Percentiles rank a stretch among this genome's conserved stretches.
Conservation (phyloP, 2,329 filamentous ascomycete genomes). For the Pseudogymnoascus pannorum region DNA sequence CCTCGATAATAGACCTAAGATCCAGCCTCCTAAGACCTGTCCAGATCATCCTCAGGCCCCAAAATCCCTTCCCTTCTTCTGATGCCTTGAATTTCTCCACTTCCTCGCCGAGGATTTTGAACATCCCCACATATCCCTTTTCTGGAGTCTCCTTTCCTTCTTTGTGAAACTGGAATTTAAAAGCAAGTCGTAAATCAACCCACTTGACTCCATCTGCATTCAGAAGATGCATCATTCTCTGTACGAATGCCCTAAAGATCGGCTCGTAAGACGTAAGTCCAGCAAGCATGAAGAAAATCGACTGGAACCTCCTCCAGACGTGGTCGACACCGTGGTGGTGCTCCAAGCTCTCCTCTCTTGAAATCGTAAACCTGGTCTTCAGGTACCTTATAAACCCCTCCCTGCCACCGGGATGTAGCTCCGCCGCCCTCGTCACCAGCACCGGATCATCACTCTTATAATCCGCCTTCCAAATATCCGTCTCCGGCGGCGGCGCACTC, state of each 20-base stretch:
- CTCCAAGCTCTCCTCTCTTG: conserved; percentile 62
- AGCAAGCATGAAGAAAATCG: conserved; percentile 65
- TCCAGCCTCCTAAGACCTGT: conserved; percentile 60
- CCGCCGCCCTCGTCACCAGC: conserved; percentile 51
- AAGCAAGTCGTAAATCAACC: conserved; percentile 73
- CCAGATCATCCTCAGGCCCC: conserved; percentile 82
- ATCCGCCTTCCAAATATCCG: conserved; percentile 56
- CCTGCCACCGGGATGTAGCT: conserved; percentile 68
- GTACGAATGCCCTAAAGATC: conserved; percentile 71
- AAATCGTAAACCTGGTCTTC: conserved; percentile 63
- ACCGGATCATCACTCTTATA: conserved; percentile 45
- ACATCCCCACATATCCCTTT: conserved; percentile 59
- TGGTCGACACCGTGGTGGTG: conserved; percentile 79
- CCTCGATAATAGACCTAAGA: conserved; percentile 61
- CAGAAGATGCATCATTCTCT: conserved; percentile 61
- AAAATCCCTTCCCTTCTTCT: conserved; percentile 67
- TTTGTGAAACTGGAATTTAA: conserved; percentile 62
- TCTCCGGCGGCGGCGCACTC: conserved; percentile 34
- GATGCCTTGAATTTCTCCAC: conserved; percentile 66
- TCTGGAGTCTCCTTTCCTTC: conserved; percentile 60
- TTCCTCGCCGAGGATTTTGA: conserved; percentile 69
- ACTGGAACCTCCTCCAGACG: conserved; percentile 75
- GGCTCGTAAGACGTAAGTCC: conserved; percentile 84
- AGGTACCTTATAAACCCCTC: conserved; percentile 72
- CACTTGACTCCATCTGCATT: conserved; percentile 78